Evolutionary conservation across 106 monocot genomes (phyloP).

Genomic region (Amphibolis antarctica): DNA sequence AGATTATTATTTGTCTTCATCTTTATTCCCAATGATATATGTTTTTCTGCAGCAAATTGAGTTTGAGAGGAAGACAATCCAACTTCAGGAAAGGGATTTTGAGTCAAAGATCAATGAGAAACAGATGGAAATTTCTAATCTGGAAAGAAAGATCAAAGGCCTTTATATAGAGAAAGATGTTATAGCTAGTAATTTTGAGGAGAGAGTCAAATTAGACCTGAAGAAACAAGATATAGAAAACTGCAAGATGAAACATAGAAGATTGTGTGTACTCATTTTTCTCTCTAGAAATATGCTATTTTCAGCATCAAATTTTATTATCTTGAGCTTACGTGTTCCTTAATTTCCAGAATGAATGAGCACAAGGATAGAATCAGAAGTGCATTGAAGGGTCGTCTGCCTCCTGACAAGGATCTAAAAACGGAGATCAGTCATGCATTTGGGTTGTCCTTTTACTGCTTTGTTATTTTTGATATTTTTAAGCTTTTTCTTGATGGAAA

Average conservation of each 20-base stretch:
- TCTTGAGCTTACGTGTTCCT: background rate
- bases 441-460: constrained; percentile 35
- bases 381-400: constrained; percentile 83
- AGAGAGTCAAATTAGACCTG: constrained; percentile 59
- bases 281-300: constrained; percentile 3
- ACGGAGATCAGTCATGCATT: constrained; percentile 56
- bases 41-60: constrained; percentile 64
- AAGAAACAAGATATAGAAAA: constrained; percentile 69
- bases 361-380: constrained; percentile 61
- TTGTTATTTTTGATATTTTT: background rate
- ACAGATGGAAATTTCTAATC: constrained; percentile 60
- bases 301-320: background rate
- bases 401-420: constrained; percentile 77
- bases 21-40: constrained; percentile 2
- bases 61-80: constrained; percentile 62
- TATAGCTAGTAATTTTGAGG: constrained; percentile 65
- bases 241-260: constrained; percentile 53
- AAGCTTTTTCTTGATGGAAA: background rate
- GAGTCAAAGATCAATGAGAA: constrained; percentile 63
- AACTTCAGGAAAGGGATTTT: constrained; percentile 53
- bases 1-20: background rate
- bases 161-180: constrained; percentile 70
- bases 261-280: constrained; percentile 37
- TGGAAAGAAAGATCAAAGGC: constrained; percentile 70
- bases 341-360: constrained; percentile 64